Conservation (phyloP, 345 rosid species). For the Odontarrhena argentea region DNA sequence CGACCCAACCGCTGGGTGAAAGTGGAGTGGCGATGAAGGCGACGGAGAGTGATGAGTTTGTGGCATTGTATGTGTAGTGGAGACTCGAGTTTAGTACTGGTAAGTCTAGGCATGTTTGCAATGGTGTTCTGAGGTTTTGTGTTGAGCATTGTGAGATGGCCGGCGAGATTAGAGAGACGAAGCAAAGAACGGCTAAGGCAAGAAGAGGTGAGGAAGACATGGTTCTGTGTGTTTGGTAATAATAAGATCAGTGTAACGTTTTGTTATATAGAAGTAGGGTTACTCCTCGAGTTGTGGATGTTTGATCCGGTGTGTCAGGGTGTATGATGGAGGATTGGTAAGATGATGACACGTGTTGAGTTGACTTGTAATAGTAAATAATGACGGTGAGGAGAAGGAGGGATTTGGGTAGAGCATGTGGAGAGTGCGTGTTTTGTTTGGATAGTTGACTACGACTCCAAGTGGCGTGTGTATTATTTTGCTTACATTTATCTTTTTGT, state of each 20-base stretch:
- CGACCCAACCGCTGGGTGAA: constrained; percentile 59
- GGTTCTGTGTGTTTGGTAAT: constrained; percentile 21
- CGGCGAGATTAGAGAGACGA: constrained; percentile 45
- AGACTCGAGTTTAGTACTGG: constrained; percentile 55
- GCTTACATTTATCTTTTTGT: neutral
- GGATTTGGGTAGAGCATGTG: constrained; percentile 39
- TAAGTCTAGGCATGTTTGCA: constrained; percentile 53
- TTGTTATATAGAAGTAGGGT: constrained; percentile 19
- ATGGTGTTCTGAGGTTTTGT: constrained; percentile 45
- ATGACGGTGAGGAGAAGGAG: constrained; percentile 26
- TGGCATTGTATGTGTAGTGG: constrained; percentile 67
- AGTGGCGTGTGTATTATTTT: constrained; percentile 12
- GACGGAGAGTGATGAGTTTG: constrained; percentile 75
- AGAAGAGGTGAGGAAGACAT: constrained; percentile 29
- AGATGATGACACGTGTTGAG: constrained; percentile 32
- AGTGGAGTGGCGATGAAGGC: constrained; percentile 69
- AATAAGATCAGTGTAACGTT: constrained; percentile 1
- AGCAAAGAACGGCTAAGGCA: constrained; percentile 31
- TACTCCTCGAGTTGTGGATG: constrained; percentile 2
- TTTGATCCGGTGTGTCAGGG: constrained; percentile 19
- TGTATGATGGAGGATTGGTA: no score
- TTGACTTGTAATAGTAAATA: constrained; percentile 22
- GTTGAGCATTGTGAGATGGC: constrained; percentile 59
- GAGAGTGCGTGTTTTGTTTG: constrained; percentile 37
- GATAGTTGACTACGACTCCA: constrained; percentile 40